Base-by-base conservation (phyloP, 805 yeast genomes). In the Scheffersomyces stipitis region DNA sequence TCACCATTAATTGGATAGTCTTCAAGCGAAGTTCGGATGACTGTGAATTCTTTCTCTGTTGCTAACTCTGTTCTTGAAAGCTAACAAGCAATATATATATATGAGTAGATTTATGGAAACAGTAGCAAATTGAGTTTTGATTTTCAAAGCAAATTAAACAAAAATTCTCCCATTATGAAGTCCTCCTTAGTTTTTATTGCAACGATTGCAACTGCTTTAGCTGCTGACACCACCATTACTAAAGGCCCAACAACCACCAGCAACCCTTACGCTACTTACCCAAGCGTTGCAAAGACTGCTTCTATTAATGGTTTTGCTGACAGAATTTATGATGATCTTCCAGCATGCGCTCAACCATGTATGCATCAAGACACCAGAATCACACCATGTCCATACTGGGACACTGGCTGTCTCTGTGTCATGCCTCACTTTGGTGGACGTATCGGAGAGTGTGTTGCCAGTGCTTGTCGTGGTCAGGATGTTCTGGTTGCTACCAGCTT, bases 301-400 rank as follows among this genome's bases (percentile, higher is more conserved):
- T 51, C 68, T 27, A 63, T 65, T 44, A 65, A 66, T 40, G 71
- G 71, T 37, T 64, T 66, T 40, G 71, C 71, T 37, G 71, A 66
- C 49, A 45, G 46, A 31, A 60, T 66, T 32, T 62, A 60, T 43
- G 52, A 34, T 40, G 41, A 38, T 12, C 49, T 62, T 40, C 70
- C 71, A 10, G 41, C 46, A 12, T 66, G 71, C 51, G 71, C 71
- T 23, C 52, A 62, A 38, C 31, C 40, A 4, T 66, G 71, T 57
- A 59, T 64, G 20, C 44, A 36, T 30, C 42, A 45, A 28, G 45
- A 53, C 37, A 62, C 69, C 35, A 54, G 58, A 8, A 37, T 45
- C 24, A 60, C 68, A n/a, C 67, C 67, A 28, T 64, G 70, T 44
- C 69, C 69, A 29, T 60, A 62, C 58, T 64, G 69, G 68, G 70